phyloP scores from a whole-genome alignment of 1,284 basidiomycete species.

The Hypsizygus ulmarius region DNA sequence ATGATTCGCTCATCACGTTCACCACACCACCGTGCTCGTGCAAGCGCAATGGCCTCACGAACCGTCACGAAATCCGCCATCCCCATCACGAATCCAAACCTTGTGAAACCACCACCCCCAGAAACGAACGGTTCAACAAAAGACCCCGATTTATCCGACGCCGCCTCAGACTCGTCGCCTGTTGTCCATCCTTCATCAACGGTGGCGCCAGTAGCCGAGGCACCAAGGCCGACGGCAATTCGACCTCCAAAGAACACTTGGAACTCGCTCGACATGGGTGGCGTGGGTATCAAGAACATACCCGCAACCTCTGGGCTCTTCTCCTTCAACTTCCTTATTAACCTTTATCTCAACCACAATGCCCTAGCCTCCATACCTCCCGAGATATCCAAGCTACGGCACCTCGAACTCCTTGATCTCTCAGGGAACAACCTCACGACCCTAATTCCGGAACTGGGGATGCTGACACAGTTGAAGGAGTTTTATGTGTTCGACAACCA shows the following conservation, averaged over 20 bases:
- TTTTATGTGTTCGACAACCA: conserved; percentile 96
- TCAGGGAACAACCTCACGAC: conserved; percentile 84
- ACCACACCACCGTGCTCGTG: conserved; percentile 76
- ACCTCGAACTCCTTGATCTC: conserved; percentile 89
- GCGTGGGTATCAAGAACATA: conserved; percentile 89
- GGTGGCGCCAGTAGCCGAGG: conserved; percentile 62
- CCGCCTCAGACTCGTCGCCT: conserved; percentile 36
- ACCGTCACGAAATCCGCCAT: conserved; percentile 77
- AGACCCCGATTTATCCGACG: conserved; percentile 37
- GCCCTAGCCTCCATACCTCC: conserved; percentile 78
- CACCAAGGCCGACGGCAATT: conserved; percentile 54
- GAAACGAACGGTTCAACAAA: conserved; percentile 37
- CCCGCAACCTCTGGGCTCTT: conserved; percentile 84
- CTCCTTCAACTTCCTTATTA: conserved; percentile 89
- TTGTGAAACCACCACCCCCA: conserved; percentile 42
- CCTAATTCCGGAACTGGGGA: conserved; percentile 88
- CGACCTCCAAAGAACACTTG: conserved; percentile 74
- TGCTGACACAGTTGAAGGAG: conserved; percentile 89
- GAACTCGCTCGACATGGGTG: conserved; percentile 96
- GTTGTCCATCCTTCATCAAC: conserved; percentile 66
- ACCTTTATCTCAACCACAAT: conserved; percentile 98
- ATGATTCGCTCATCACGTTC: conserved; percentile 74
- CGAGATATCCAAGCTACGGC: conserved; percentile 81
- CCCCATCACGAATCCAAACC: conserved; percentile 80
- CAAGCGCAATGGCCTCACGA: conserved; percentile 76